Base-by-base conservation (phyloP, 1,284 basidiomycete species). In the Mycena sp. region DNA sequence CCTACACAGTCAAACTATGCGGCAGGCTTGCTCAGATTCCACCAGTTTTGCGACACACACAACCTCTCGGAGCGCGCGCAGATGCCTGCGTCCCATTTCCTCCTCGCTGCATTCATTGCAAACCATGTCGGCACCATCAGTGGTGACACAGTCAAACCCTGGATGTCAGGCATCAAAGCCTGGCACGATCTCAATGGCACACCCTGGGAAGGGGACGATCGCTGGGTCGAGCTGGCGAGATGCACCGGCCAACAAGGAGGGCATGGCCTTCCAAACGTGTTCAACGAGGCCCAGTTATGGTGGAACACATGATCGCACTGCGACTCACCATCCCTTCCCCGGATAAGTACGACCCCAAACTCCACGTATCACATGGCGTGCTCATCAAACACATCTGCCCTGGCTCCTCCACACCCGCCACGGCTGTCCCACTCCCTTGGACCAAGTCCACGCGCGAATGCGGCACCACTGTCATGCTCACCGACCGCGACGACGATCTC, bases 151-250 rank as follows among this genome's bases (percentile, higher is more conserved):
- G 63, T 76, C 14, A 54, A 63, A 1, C 58, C 51, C 6, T 77
- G 74, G 73, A 35, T 77, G 0, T 63, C 71, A 0, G 72, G 72
- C 4, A 25, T 78, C 1, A 45, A 67, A 0, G 59, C 59, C 2
- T 77, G 74, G 75, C 77, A 77, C 43, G 37, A 65, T 3, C 16
- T 70, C 10, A 66, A 75, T 40, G 40, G 67, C 9, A 74, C 74
- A 0, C 61, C 60, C 0, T 78, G 77, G 76, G 35, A 68, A 26
- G 74, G 74, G 2, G 67, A 71, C 19, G 56, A 69, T 25, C 56
- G 58, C 12, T 72, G 69, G 69, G 64, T 76, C 1, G 59, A 68
- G 0, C 26, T 70, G 1, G 67, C 67, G 10, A 63, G 66, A 6
- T 41, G 58, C n/a, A 3, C 26, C 71, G 0, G 70, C 70, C 6